These are phyloP conservation scores for Pichia nanzhaoensis DNA, from an alignment of 805 yeast species.

Conservation along the genomic window DNA sequence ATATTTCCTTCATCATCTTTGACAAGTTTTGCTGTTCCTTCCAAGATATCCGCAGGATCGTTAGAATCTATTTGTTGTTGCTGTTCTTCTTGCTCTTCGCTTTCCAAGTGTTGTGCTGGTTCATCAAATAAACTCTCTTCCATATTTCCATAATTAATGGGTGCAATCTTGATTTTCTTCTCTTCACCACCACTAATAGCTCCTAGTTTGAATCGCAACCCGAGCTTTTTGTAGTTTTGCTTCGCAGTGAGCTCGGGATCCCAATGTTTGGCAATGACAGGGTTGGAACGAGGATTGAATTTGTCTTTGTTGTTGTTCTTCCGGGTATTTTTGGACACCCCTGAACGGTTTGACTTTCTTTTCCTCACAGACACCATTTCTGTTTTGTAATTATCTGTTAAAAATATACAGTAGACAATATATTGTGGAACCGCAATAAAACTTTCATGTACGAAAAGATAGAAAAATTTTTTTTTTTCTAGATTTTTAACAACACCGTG, in stretches of 20 bases:
- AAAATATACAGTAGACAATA: no score
- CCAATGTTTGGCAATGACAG: slow-evolving; percentile 88
- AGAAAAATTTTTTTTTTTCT: no score
- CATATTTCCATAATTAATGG: slow-evolving; percentile 16
- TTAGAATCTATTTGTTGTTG: slow-evolving; percentile 34
- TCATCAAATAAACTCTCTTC: slow-evolving; percentile 23
- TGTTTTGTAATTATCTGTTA: no score
- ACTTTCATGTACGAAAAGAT: no score
- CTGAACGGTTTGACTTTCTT: slow-evolving; percentile 74
- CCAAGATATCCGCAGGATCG: slow-evolving; percentile 58
- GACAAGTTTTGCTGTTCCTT: slow-evolving; percentile 71
- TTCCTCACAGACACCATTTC: slow-evolving; percentile 56
- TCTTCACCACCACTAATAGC: slow-evolving; percentile 78
- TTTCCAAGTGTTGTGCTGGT: slow-evolving; percentile 23
- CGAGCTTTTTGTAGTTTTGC: slow-evolving; percentile 82
- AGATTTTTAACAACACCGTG: no score
- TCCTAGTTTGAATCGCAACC: slow-evolving; percentile 63
- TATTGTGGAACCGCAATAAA: no score
- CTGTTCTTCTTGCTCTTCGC: slow-evolving; percentile 32
- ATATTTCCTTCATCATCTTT: slow-evolving; percentile 68
- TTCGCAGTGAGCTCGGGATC: slow-evolving; percentile 71
- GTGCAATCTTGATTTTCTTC: slow-evolving; percentile 39
- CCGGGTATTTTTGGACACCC: slow-evolving; percentile 64
- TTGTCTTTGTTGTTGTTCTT: slow-evolving; percentile 65
- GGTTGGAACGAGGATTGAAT: slow-evolving; percentile 60